Evolutionary conservation across 2,329 filamentous ascomycete genomes (phyloP), one percentile per base, ranked within the genome.

Genomic region (Colletotrichum tabaci): DNA sequence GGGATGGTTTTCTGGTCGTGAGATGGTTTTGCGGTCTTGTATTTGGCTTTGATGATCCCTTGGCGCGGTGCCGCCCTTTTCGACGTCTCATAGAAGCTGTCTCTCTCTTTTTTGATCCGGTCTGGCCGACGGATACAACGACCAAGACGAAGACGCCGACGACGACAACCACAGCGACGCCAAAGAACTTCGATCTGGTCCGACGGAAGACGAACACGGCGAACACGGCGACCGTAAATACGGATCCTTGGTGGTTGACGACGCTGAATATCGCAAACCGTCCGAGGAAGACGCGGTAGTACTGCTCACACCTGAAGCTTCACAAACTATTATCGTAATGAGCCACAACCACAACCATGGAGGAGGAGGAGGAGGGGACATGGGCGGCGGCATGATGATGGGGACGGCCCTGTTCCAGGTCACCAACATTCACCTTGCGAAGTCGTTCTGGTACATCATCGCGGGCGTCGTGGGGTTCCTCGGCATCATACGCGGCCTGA

Each of bases 381-480:
- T 21, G 18, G 66, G 67, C 12, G 74, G 74, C 44, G 71, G 68
- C 4, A 71, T 73, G 58, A 46, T 66, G 12, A 77, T 82, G 74
- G 80, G 82, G 21, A 79, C 82, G 61, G 81, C 78, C 61, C 79
- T 82, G 76, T 86, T 87, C 76, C 80, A 82, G 68, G 71, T 79
- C 1, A 80, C 80, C 47, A 90, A 90, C 76, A 84, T 84, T 76
- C 82, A 81, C 50, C 83, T 90, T 61, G 88, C 89, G 18, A 83
- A 82, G 21, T 84, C 83, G 2, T 91, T 87, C 76, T 91, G 89
- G 89, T 91, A 90, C 76, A 84, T 89, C 44, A 80, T 89, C 47
- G 87, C 84, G 9, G 85, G 82, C 18, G 84, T 86, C 30, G 76
- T 89, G 5, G 86, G 81, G 2, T 74, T 84, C 0, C 76, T 88